phyloP scores from a whole-genome alignment of 805 yeast species.

The Wickerhamomyces sydowiorum region DNA sequence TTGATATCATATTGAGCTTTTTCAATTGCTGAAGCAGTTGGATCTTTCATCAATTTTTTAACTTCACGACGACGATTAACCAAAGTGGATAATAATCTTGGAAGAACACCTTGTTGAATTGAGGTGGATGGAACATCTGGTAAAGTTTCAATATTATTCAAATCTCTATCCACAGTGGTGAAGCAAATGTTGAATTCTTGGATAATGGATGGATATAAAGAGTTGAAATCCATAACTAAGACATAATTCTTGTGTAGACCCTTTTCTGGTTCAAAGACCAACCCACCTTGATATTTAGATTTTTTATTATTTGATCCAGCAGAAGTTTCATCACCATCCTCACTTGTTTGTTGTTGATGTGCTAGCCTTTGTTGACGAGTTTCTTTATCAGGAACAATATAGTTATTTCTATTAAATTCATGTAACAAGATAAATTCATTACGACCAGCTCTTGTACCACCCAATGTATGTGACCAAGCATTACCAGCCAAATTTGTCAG shows the following conservation, averaged over 20 bases:
- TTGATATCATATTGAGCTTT: slow-evolving; percentile 87
- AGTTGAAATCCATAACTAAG: slow-evolving; percentile 96
- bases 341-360: slow-evolving; percentile 22
- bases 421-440: slow-evolving; percentile 90
- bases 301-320: slow-evolving; percentile 56
- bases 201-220: slow-evolving; percentile 93
- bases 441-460: slow-evolving; percentile 95
- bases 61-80: slow-evolving; percentile 93
- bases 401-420: slow-evolving; percentile 77
- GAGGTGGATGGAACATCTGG: slow-evolving; percentile 64
- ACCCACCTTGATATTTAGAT: slow-evolving; percentile 85
- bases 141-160: slow-evolving; percentile 49
- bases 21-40: slow-evolving; percentile 56
- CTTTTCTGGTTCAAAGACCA: slow-evolving; percentile 94
- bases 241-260: slow-evolving; percentile 88
- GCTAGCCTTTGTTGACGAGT: slow-evolving; percentile 32
- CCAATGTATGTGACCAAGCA: slow-evolving; percentile 92
- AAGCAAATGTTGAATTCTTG: slow-evolving; percentile 97
- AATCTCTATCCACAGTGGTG: slow-evolving; percentile 80
- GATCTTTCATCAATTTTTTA: slow-evolving; percentile 74
- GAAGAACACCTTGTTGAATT: slow-evolving; percentile 73
- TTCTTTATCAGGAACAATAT: slow-evolving; percentile 84
- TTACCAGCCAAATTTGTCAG: slow-evolving; percentile 93
- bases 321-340: slow-evolving; percentile 32
- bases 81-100: slow-evolving; percentile 72